These are phyloP conservation scores for Suhomyces taliae DNA, from an alignment of 1,139 yeast species.

Conservation along the genomic window DNA sequence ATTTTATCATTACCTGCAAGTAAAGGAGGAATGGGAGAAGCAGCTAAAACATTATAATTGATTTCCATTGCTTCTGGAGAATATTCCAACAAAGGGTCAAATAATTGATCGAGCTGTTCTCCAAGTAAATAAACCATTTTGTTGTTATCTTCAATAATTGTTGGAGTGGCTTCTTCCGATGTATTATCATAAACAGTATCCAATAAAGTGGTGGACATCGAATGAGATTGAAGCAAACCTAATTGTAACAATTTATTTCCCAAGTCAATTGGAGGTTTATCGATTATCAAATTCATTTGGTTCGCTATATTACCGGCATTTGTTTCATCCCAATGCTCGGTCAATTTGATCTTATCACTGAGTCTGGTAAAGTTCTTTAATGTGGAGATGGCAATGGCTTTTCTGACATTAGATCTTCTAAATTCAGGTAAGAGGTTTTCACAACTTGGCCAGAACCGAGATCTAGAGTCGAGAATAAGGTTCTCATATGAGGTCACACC, in stretches of 20 bases:
- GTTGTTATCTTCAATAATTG: constrained; percentile 63
- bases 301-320: constrained; percentile 76
- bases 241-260: constrained; percentile 51
- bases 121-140: constrained; percentile 74
- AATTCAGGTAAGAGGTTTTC: constrained; percentile 58
- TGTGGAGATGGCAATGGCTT: constrained; percentile 73
- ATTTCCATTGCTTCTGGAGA: constrained; percentile 84
- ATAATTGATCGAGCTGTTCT: constrained; percentile 80
- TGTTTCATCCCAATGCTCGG: constrained; percentile 62
- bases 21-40: constrained; percentile 15
- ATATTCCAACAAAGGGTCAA: constrained; percentile 87
- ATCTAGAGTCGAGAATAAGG: constrained; percentile 58
- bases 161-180: constrained; percentile 25
- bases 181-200: constrained; percentile 73
- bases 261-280: constrained; percentile 52
- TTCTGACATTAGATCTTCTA: constrained; percentile 60
- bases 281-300: constrained; percentile 50
- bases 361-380: constrained; percentile 67
- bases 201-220: constrained; percentile 54
- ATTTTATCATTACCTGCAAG: constrained; percentile 19
- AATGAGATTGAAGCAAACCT: constrained; percentile 63
- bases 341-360: constrained; percentile 23
- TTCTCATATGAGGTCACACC: constrained; percentile 67
- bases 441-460: constrained; percentile 79
- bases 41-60: constrained; percentile 55